phyloP scores from a whole-genome alignment of 1,139 yeast genomes.

The Yarrowia galli region DNA sequence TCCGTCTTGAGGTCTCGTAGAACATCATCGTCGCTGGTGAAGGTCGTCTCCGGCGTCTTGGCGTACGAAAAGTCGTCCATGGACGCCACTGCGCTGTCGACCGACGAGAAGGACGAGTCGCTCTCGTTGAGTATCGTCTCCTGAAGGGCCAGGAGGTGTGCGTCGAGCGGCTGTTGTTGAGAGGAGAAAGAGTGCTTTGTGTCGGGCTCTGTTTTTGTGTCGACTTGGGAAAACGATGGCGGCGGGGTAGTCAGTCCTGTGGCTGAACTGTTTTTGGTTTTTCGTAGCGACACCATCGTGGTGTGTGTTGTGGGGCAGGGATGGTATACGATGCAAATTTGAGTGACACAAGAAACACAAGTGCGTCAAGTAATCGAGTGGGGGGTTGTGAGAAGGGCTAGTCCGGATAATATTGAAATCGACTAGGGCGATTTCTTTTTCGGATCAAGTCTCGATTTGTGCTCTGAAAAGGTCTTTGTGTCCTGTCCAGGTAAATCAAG shows the following conservation, averaged over 20 bases:
- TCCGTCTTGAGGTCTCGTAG: slow-evolving; percentile 1
- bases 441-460: not conserved
- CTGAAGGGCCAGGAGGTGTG: slow-evolving; percentile 26
- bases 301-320: not conserved
- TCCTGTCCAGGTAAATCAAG: not conserved
- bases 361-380: too few species aligned
- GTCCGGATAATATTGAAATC: not conserved
- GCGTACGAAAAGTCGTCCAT: slow-evolving; percentile 16
- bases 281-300: slow-evolving; percentile 19
- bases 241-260: slow-evolving; percentile 27
- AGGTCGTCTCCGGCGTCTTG: slow-evolving; percentile 28
- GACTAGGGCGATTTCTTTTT: not conserved
- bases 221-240: slow-evolving; percentile 16
- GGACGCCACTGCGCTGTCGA: slow-evolving; percentile 16
- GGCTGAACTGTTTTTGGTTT: slow-evolving; percentile 18
- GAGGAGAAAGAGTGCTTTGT: not conserved
- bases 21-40: slow-evolving; percentile 16
- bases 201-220: slow-evolving; percentile 4
- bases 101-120: slow-evolving; percentile 37
- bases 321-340: slow-evolving; percentile 29
- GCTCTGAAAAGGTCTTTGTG: not conserved
- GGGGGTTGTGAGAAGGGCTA: not conserved
- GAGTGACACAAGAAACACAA: not conserved
- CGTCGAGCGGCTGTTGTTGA: not conserved
- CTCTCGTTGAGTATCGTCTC: slow-evolving; percentile 37